These are phyloP conservation scores for Suillus subaureus DNA, from an alignment of 768 basidiomycete genomes.

Conservation along the genomic window DNA sequence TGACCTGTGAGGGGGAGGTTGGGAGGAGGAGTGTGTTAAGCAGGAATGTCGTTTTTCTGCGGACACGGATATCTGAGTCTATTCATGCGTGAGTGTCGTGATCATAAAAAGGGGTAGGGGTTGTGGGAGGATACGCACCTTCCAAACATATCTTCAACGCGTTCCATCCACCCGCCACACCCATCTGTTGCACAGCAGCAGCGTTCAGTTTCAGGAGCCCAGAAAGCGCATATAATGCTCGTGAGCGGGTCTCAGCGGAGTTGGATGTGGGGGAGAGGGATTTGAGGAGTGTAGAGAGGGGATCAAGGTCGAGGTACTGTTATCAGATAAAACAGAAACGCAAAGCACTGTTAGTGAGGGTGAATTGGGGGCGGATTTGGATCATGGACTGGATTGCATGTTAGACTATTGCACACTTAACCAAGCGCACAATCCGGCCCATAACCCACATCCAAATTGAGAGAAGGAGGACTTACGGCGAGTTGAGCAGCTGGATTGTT, in stretches of 20 bases:
- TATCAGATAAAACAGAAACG: too few species aligned
- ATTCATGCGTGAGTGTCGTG: too few species aligned
- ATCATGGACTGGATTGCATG: too few species aligned
- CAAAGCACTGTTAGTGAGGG: not conserved
- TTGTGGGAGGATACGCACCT: conserved; percentile 33
- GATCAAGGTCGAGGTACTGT: conserved; percentile 66
- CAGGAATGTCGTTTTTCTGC: conserved; percentile 62
- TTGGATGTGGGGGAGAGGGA: conserved; percentile 40
- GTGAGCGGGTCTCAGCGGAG: too few species aligned
- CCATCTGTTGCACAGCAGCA: conserved; percentile 60
- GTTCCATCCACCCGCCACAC: conserved; percentile 61
- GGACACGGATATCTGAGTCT: too few species aligned
- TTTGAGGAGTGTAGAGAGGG: conserved; percentile 36
- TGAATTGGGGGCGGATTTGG: not conserved
- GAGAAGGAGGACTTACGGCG: conserved; percentile 54
- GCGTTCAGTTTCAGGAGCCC: conserved; percentile 78
- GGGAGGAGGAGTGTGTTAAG: conserved; percentile 47
- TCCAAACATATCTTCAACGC: conserved; percentile 58
- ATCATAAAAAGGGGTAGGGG: too few species aligned
- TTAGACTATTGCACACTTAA: too few species aligned
- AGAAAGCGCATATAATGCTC: conserved; percentile 81
- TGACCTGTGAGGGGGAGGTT: not conserved
- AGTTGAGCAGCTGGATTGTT: conserved; percentile 87
- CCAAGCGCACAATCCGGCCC: too few species aligned
- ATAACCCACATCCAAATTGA: too few species aligned